Evolutionary conservation across 257 asterid genomes (phyloP), one percentile per base, ranked within the genome.

Genomic region (Cordia subcordata): DNA sequence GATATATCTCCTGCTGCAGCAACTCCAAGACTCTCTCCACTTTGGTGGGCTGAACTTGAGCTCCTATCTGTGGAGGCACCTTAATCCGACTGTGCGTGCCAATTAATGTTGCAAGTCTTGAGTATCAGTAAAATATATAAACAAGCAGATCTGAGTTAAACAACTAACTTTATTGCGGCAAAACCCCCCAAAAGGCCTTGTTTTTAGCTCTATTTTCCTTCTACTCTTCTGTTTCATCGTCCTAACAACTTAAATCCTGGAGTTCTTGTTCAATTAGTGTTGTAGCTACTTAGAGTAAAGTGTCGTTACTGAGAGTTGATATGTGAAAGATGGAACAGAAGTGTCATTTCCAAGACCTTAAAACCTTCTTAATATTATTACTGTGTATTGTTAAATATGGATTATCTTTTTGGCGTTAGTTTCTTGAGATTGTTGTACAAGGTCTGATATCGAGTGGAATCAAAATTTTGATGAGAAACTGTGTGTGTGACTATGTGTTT

Each of bases 1-100:
- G 82, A 81, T 44, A 68, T 88, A 54, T 84, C 97, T 8, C 89
- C 95, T 0, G 94, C 83, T 10, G 70, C 85, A 5, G 99, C 99
- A 13, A 78, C 83, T 17, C 95, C 99, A 8, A 77, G 94, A 65
- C 85, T 82, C 12, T 93, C 96, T 19, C 97, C 99, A 4, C 91
- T 93, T 39, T 89, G 99, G 99, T 93, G 99, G 99, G 99, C 99
- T 45, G 97, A 89, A 75, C 99, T 93, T 14, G 99, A 93, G 83
- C 87, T 93, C 69, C 66, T 89, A 64, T 86, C 97, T 0, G 72
- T 92, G 0, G 97, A 93, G 68, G 86, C 91, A 0, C 70, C 91
- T 72, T 93, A 79, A 80, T 50, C 14, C 21, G 57, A 0, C 17
- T n/a, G 17, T 10, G 14, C 18, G 20, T 39, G 44, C n/a, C n/a